Evolutionary conservation across 768 basidiomycete species (phyloP).

Genomic region (Boletellus ananiceps): DNA sequence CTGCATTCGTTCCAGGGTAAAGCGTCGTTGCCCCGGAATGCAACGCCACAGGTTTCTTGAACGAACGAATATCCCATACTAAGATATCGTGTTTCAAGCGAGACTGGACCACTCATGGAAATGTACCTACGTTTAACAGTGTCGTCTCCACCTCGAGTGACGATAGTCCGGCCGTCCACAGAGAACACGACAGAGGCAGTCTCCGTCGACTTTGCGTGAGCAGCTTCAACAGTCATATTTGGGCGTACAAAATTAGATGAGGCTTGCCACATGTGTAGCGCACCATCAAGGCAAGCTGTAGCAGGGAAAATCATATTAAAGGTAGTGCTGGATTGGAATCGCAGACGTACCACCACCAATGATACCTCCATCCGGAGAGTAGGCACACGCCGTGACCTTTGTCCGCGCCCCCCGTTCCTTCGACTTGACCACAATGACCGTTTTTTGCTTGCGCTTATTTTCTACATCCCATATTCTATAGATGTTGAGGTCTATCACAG

Average conservation of each 20-base stretch:
- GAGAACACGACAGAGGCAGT: constrained; percentile 87
- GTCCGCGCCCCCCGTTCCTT: constrained; percentile 94
- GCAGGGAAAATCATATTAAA: constrained; percentile 5
- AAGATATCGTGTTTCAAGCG: constrained; percentile 4
- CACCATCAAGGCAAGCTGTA: constrained; percentile 85
- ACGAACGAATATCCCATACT: constrained; percentile 95
- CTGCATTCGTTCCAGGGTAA: constrained; percentile 90
- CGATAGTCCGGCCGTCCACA: constrained; percentile 77
- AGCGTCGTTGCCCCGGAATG: constrained; percentile 62
- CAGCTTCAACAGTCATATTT: constrained; percentile 78
- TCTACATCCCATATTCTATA: constrained; percentile 91
- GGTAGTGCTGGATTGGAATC: constrained; percentile 8
- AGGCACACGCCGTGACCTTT: constrained; percentile 82
- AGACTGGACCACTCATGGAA: background rate
- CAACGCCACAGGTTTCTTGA: constrained; percentile 84
- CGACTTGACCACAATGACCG: constrained; percentile 93
- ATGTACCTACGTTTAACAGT: constrained; percentile 85
- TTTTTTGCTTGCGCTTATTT: constrained; percentile 90
- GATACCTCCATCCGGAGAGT: constrained; percentile 83
- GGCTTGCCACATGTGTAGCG: constrained; percentile 90
- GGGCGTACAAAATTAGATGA: constrained; percentile 92
- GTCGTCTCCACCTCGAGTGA: constrained; percentile 91
- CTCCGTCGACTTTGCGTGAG: constrained; percentile 82
- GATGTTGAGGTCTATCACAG: constrained; percentile 3
- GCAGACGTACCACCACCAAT: constrained; percentile 75